A percentile compares a stretch with the other conserved stretches of the same genome.
Conservation (phyloP, 345 rosid genomes). For the Moricandia moricandioides region DNA sequence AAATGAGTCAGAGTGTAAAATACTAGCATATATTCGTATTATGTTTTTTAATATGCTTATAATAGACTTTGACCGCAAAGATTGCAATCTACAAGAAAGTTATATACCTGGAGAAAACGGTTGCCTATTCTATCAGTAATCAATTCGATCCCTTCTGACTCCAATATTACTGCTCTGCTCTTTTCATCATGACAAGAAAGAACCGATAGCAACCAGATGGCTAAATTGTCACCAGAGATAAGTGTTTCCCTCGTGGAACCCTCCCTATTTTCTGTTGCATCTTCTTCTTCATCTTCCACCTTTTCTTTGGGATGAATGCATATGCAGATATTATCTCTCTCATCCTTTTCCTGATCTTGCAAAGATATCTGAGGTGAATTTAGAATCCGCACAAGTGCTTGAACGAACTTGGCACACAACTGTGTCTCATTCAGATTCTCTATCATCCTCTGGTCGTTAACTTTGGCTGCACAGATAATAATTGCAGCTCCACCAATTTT, state of each 20-base stretch:
- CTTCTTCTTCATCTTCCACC: constrained; percentile 42
- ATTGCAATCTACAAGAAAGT: constrained; percentile 11
- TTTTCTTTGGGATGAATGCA: constrained; percentile 48
- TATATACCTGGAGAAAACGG: constrained; percentile 71
- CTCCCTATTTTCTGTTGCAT: constrained; percentile 49
- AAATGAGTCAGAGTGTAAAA: constrained; percentile 6
- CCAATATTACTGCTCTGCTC: constrained; percentile 77
- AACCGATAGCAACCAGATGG: constrained; percentile 85
- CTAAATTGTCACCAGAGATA: constrained; percentile 72
- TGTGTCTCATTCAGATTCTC: constrained; percentile 84
- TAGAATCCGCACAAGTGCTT: constrained; percentile 74
- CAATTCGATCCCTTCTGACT: constrained; percentile 87
- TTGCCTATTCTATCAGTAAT: constrained; percentile 71
- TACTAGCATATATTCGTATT: constrained; percentile 14
- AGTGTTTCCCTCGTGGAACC: constrained; percentile 48
- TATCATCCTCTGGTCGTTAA: constrained; percentile 71
- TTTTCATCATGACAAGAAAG: constrained; percentile 90
- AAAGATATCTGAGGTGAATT: constrained; percentile 48
- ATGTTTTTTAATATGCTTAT: not conserved
- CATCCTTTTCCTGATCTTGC: constrained; percentile 49
- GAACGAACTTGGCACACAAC: constrained; percentile 57
- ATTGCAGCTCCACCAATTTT: constrained; percentile 95
- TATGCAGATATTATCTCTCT: constrained; percentile 58
- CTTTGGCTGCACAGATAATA: constrained; percentile 91
- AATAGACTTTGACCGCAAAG: not conserved